Evolutionary conservation across 108 stramenopile species (phyloP), one percentile per base, ranked within the genome.

Genomic region (Nitzschia sp.): DNA sequence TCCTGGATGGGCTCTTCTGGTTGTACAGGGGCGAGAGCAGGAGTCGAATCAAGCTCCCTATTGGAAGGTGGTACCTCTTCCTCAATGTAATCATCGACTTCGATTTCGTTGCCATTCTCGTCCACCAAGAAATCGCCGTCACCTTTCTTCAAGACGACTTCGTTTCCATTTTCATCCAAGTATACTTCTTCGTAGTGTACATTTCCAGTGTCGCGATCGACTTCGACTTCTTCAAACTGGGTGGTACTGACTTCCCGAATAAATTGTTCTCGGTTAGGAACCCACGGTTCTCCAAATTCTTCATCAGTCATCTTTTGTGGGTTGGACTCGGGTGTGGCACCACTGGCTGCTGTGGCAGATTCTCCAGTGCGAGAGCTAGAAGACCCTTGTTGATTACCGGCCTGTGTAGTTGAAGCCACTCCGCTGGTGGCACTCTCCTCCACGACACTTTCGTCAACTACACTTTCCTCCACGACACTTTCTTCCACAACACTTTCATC

Each of bases 91-190:
- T 52, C 15, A 14, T 72, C 63, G 14, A 51, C 53, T 11, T 65
- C 38, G 17, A 72, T 37, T 25, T 60, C 65, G 29, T 74, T 63
- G 25, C 58, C 67, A 12, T 62, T 25, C 22, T 67, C 55, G 41
- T 59, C 66, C 11, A 56, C 60, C 0, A 66, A 21, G 38, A 54
- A 20, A 17, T 73, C 50, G 9, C 51, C 55, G 8, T 56, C 58
- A 11, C 41, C 40, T 21, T 11, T 38, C 41, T 19, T 37, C 26
- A 44, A 29, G n/a, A 48, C 69, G 0, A 53, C 55, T 53, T 66
- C 72, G 34, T 73, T 51, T 22, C 57, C 73, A 42, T 67, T 51
- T 40, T 61, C 73, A 51, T 67, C 65, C 19, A 61, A 34, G 10
- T 41, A 51, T 8, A 61, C 51, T 40, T 74, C 59, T 12, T 73